Base-by-base conservation (phyloP, 176 grass and related monocot species). In the Oryza meyeriana region DNA sequence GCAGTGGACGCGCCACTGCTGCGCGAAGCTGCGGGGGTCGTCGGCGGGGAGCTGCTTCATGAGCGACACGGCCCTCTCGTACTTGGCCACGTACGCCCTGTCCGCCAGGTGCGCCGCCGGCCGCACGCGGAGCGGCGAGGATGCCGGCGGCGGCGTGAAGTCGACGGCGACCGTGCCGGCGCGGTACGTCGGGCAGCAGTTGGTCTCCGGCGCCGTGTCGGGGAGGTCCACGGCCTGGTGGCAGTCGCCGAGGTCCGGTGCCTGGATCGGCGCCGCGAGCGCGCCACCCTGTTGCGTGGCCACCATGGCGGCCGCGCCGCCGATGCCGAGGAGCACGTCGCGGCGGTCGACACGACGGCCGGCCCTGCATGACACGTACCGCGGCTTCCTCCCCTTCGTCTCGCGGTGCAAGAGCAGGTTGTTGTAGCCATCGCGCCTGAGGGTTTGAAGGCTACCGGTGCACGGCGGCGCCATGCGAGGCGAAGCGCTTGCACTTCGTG, bases 11-110 rank as follows among this genome's bases (percentile, higher is more conserved):
- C 83, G 85, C 65, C 75, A 79, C 78, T 94, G 91, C 64, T 97
- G 91, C 26, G 39, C 88, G 84, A 94, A 94, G 89, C 90, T 97
- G 24, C 94, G 94, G 0, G 94, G 91, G 66, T 97, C 94, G 4
- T 91, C 75, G 70, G 85, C 89, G 3, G 94, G 91, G 50, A 97
- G 84, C 41, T 20, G 10, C 80, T 83, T 91, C 94, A 97, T 97
- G 3, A 90, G 85, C 82, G 45, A 82, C 64, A 97, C 40, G 7
- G 91, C 94, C 27, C 72, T 61, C 42, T 72, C 59, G 75, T 94
- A 94, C 85, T 90, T 97, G 17, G 79, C 85, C 38, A 97, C 18
- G 59, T 88, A 82, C 69, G 52, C 82, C 52, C 66, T 36, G 76
- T 79, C 72, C 20, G 64, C 91, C 2, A 85, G 68, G 64, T 97